Evolutionary conservation across 2,329 filamentous ascomycete species (phyloP).

Genomic region (Chrysoporthe puriensis): DNA sequence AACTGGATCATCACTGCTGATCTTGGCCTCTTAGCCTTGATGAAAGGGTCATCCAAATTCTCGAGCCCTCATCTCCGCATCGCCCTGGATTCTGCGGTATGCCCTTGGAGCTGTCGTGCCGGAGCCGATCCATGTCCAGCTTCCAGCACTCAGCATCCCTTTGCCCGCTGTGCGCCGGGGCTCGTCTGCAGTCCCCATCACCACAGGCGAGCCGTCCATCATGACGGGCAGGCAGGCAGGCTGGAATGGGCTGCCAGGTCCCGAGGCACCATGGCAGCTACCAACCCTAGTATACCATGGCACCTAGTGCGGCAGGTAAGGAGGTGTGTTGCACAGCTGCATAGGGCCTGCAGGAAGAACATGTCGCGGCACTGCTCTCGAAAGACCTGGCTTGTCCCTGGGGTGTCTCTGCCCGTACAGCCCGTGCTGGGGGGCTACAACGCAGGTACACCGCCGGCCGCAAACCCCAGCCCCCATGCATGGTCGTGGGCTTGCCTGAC

Average conservation of each 20-base stretch:
- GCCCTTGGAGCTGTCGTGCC: neutral
- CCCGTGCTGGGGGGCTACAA: neutral
- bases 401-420: neutral
- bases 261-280: neutral
- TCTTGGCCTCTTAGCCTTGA: constrained; percentile 5
- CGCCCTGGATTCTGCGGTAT: neutral
- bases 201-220: neutral
- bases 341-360: neutral
- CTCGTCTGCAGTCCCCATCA: neutral
- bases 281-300: too few species aligned
- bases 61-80: neutral
- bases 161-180: neutral
- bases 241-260: neutral
- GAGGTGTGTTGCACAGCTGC: constrained; percentile 10
- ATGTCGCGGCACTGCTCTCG: neutral
- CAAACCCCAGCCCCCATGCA: neutral
- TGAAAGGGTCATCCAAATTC: neutral
- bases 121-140: neutral
- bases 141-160: neutral
- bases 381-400: neutral
- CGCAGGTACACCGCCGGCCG: neutral
- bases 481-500: neutral
- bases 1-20: constrained; percentile 4
- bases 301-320: neutral
- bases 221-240: too few species aligned